Conservation (phyloP, 2,329 filamentous ascomycete species). For the Xylaria polymorpha region DNA sequence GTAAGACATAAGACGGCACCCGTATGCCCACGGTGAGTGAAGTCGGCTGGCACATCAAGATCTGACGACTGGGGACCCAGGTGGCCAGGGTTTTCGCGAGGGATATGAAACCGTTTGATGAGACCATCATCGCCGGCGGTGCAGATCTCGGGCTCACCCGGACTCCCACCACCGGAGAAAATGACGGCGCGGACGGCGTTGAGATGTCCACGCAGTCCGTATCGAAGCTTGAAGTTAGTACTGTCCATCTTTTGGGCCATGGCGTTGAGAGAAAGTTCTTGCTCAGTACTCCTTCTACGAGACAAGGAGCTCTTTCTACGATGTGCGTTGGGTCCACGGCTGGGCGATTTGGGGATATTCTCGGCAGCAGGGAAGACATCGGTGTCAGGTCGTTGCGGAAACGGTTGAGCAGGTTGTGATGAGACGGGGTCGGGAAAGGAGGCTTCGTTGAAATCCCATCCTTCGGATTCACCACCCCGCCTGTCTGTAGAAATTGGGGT, state of each 20-base stretch:
- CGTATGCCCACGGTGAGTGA: constrained; percentile 94
- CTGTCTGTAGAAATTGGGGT: constrained; percentile 61
- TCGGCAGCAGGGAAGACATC: constrained; percentile 89
- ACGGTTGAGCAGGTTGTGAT: constrained; percentile 58
- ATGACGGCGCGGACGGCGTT: constrained; percentile 95
- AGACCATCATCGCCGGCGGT: constrained; percentile 95
- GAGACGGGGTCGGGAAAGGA: constrained; percentile 68
- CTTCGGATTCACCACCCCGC: constrained; percentile 69
- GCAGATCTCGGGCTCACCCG: constrained; percentile 95
- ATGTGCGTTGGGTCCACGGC: constrained; percentile 74
- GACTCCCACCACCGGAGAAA: constrained; percentile 95
- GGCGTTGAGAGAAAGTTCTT: constrained; percentile 65
- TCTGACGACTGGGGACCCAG: constrained; percentile 72
- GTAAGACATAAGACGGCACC: constrained; percentile 88
- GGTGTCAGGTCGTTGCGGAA: constrained; percentile 79
- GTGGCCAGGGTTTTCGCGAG: constrained; percentile 74
- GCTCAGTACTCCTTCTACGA: constrained; percentile 76
- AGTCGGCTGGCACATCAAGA: constrained; percentile 91
- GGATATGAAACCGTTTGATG: constrained; percentile 97
- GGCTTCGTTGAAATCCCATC: constrained; percentile 93
- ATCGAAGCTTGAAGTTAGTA: constrained; percentile 89
- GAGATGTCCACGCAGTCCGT: constrained; percentile 90
- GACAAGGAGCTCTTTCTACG: constrained; percentile 84
- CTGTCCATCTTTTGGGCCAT: constrained; percentile 71
- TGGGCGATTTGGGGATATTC: constrained; percentile 82